These are phyloP conservation scores for Geosmithia putterillii DNA, from an alignment of 2,329 filamentous ascomycete species.

Conservation along the genomic window DNA sequence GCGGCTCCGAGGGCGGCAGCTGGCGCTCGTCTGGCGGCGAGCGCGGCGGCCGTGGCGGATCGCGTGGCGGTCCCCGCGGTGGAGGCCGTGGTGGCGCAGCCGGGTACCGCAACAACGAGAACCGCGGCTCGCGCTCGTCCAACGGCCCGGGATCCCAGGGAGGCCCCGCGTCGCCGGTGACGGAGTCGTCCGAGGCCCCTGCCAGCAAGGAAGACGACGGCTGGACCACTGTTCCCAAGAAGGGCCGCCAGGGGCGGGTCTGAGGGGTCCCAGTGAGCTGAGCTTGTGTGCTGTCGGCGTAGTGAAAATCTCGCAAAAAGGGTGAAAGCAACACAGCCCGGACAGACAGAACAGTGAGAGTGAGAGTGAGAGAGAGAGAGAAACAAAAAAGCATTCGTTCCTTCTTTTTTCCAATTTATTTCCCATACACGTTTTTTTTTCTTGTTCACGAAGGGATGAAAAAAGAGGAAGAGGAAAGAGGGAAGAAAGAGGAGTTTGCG, in stretches of 20 bases:
- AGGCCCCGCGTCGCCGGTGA: constrained; percentile 15
- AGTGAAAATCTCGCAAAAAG: too few relatives aligned
- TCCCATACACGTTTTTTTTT: too few relatives aligned
- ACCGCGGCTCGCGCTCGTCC: constrained; percentile 34
- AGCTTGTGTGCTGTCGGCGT: too few relatives aligned
- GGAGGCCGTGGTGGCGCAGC: constrained; percentile 27
- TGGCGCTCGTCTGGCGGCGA: constrained; percentile 44
- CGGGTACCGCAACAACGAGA: constrained; percentile 28
- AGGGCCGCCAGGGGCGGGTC: constrained; percentile 15
- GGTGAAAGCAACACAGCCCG: too few relatives aligned
- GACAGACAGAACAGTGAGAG: background rate
- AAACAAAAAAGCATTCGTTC: background rate
- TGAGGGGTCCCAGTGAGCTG: too few relatives aligned
- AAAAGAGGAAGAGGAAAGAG: background rate
- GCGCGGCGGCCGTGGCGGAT: constrained; percentile 21
- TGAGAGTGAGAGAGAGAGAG: background rate
- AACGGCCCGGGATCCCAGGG: constrained; percentile 27
- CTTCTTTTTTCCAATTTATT: background rate
- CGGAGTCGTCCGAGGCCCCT: constrained; percentile 15
- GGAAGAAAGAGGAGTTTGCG: too few relatives aligned
- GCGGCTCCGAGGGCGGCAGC: constrained; percentile 44
- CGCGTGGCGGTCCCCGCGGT: constrained; percentile 10
- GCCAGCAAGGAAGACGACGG: constrained; percentile 43
- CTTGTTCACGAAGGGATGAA: background rate
- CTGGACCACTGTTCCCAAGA: constrained; percentile 44